Conservation (phyloP, 768 basidiomycete species). For the Cystoderma amianthinum region DNA sequence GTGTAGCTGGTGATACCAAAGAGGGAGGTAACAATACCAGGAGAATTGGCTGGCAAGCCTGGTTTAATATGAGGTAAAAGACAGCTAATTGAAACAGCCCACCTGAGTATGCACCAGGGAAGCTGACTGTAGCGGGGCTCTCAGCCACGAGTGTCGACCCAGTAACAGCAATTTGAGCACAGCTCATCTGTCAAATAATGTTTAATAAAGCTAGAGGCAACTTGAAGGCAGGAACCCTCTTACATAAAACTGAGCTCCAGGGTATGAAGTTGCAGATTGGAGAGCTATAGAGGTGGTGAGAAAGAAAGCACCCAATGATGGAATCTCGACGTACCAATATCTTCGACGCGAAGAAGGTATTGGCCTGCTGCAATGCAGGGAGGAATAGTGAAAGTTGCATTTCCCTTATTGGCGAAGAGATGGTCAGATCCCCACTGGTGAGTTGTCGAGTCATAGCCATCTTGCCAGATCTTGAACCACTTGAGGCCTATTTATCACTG, state of each 20-base stretch:
- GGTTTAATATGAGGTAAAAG: background rate
- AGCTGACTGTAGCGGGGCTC: constrained; percentile 29
- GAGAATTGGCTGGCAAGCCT: constrained; percentile 26
- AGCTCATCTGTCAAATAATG: constrained; percentile 29
- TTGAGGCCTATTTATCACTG: constrained; percentile 24
- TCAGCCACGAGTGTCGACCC: constrained; percentile 17
- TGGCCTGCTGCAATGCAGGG: constrained; percentile 38
- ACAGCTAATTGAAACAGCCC: background rate
- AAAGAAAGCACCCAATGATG: background rate
- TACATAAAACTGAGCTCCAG: constrained; percentile 54
- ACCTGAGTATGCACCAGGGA: constrained; percentile 40
- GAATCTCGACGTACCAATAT: constrained; percentile 38
- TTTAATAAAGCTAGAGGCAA: constrained; percentile 9
- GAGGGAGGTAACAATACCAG: constrained; percentile 35
- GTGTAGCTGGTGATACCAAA: constrained; percentile 28
- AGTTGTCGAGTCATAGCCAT: constrained; percentile 26
- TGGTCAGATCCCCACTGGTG: constrained; percentile 40
- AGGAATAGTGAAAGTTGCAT: constrained; percentile 39
- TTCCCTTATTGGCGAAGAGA: constrained; percentile 40
- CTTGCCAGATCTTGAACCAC: constrained; percentile 52
- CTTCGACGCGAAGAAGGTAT: constrained; percentile 43
- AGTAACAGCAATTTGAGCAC: constrained; percentile 35
- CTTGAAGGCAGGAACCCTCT: constrained; percentile 18
- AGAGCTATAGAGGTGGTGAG: constrained; percentile 4
- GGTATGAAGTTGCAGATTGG: constrained; percentile 22